Percentiles rank a stretch among this genome's conserved stretches.
Conservation (phyloP, 768 basidiomycete genomes). For the Dendrothele bispora region DNA sequence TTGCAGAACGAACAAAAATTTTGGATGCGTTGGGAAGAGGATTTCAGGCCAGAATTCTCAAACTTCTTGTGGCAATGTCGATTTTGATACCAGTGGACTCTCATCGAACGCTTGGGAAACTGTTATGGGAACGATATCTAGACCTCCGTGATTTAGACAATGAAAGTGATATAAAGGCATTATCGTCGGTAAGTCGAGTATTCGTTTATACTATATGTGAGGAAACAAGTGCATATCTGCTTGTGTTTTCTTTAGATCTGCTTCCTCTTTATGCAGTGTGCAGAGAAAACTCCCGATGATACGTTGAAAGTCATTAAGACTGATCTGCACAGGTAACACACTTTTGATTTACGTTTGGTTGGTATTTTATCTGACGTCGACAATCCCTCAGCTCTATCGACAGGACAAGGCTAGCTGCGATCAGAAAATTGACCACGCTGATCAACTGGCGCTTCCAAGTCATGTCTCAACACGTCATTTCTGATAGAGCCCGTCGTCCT, state of each 20-base stretch:
- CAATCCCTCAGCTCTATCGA: conserved; percentile 45
- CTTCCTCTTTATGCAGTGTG: conserved; percentile 72
- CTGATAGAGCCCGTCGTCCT: conserved; percentile 62
- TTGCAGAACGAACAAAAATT: conserved; percentile 37
- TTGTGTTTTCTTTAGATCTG: conserved; percentile 40
- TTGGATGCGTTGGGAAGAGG: conserved; percentile 45
- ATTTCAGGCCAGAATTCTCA: conserved; percentile 46
- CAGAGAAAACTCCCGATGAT: conserved; percentile 57
- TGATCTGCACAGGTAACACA: conserved; percentile 52
- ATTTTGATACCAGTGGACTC: conserved; percentile 50
- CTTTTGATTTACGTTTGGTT: neutral
- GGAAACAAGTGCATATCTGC: neutral
- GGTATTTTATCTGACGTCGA: neutral
- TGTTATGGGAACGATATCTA: conserved; percentile 59
- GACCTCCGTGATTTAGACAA: no score
- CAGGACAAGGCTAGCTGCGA: conserved; percentile 47
- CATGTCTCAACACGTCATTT: conserved; percentile 56
- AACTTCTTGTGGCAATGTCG: conserved; percentile 65
- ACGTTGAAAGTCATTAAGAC: conserved; percentile 49
- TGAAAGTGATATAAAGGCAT: conserved; percentile 38
- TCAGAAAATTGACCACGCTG: conserved; percentile 55
- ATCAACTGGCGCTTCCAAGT: conserved; percentile 73
- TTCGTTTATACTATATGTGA: neutral
- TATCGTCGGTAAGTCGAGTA: conserved; percentile 47
- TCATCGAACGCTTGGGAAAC: conserved; percentile 48